Evolutionary conservation across 2,329 filamentous ascomycete species (phyloP).

Genomic region (Canariomyces notabilis): DNA sequence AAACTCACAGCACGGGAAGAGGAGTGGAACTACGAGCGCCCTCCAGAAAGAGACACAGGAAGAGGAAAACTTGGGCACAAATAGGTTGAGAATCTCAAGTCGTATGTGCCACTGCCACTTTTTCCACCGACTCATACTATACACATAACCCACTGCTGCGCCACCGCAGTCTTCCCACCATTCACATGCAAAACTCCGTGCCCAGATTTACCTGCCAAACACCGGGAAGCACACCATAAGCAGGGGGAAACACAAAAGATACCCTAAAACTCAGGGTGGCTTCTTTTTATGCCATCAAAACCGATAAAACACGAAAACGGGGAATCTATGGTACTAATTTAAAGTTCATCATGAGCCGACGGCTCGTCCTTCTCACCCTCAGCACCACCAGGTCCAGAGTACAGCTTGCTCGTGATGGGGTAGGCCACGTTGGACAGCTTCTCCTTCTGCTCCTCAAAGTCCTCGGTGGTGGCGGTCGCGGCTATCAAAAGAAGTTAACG

Average conservation of each 20-base stretch:
- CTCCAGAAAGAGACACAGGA: no score
- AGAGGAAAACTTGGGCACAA: no score
- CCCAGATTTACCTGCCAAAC: not conserved
- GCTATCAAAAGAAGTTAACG: conserved; percentile 20
- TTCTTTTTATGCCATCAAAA: conserved; percentile 24
- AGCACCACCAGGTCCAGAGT: conserved; percentile 59
- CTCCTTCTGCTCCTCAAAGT: conserved; percentile 99
- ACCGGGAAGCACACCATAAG: not conserved
- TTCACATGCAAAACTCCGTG: not conserved
- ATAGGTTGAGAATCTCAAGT: no score
- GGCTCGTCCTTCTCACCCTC: conserved; percentile 68
- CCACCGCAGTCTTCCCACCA: not conserved
- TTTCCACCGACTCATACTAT: no score
- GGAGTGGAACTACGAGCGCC: no score
- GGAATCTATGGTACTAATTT: conserved; percentile 44
- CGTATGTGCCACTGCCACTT: no score
- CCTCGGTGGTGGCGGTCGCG: conserved; percentile 76
- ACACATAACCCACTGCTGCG: not conserved
- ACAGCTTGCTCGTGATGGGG: conserved; percentile 98
- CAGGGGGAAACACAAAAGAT: not conserved
- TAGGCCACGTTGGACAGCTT: conserved; percentile 95
- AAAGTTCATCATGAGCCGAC: conserved; percentile 70
- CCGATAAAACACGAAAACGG: conserved; percentile 16
- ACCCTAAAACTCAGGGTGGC: conserved; percentile 10
- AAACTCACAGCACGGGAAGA: no score